Base-by-base conservation (phyloP, 192 early-diverging fungal species). In the Linnemannia hyalina region DNA sequence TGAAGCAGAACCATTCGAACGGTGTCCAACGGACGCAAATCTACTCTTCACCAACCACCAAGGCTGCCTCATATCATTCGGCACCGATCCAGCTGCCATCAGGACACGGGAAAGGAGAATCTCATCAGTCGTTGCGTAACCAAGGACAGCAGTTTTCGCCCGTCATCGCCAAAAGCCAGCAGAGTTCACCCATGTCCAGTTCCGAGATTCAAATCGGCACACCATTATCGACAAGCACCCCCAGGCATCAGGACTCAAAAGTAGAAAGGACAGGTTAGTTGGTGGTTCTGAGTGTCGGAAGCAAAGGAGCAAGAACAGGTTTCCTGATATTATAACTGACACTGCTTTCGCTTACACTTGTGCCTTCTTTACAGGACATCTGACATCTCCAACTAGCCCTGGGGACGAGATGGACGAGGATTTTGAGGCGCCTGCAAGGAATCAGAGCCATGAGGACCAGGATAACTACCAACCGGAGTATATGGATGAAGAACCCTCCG, bases 51-150 rank as follows among this genome's bases (percentile, higher is more conserved):
- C 77, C 35, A 32, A 57, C 55, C 22, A 26, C 42, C 20, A 75
- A 49, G 40, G 29, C 29, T 13, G 6, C 81, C 5, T 60, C 82
- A 7, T 83, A 78, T 46, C 82, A 83, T 42, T 83, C 82, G 22
- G 82, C 82, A 16, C 82, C 82, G 23, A 60, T 82, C 15, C 76
- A 73, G 22, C 47, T 83, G 32, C 73, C 82, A 32, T 83, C 82
- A 35, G 73, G 70, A 5, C 80, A 81, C 36, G 8, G 32, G 9
- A 68, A 75, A 20, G 68, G 75, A 8, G 68, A 74, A 16, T 68
- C 15, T 52, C 16, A 13, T 11, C 60, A 29, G 11, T 32, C n/a
- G 3, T 65, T 29, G 32, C 11, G 8, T 68, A n/a, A 18, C 42
- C 20, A 63, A 44, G 22, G 73, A 79, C 20, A 73, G 26, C 75